phyloP scores from a whole-genome alignment of 1,284 basidiomycete species.

The Austropuccinia psidii region DNA sequence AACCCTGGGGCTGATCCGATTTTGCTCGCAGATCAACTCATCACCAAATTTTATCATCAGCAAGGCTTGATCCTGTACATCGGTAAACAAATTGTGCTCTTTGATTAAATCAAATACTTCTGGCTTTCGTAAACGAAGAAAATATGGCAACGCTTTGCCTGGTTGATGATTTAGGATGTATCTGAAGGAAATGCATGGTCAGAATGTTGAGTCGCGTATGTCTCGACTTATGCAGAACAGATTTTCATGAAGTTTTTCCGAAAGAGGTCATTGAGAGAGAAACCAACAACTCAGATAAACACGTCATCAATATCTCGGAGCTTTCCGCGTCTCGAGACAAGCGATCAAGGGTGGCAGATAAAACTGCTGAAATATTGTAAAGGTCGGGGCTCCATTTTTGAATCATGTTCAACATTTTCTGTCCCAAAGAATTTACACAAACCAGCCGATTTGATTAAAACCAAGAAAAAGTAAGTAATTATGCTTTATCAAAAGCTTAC shows the following conservation, averaged over 20 bases:
- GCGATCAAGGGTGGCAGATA: constrained; percentile 75
- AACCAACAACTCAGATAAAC: constrained; percentile 74
- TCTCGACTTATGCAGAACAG: background rate
- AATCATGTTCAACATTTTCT: constrained; percentile 71
- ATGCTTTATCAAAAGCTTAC: constrained; percentile 50
- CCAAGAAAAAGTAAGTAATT: background rate
- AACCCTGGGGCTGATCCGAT: background rate
- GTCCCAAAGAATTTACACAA: background rate
- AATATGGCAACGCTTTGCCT: constrained; percentile 84
- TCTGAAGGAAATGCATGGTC: constrained; percentile 78
- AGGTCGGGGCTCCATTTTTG: constrained; percentile 82
- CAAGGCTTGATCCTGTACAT: constrained; percentile 85
- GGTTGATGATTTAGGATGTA: constrained; percentile 81
- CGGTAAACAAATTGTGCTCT: constrained; percentile 88
- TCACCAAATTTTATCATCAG: constrained; percentile 90
- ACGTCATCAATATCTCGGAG: constrained; percentile 70
- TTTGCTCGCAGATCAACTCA: constrained; percentile 59
- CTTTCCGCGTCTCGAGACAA: constrained; percentile 59
- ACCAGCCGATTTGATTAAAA: background rate
- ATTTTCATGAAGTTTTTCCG: background rate
- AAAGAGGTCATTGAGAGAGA: constrained; percentile 21
- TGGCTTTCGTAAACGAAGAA: constrained; percentile 71
- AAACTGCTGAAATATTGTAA: constrained; percentile 78
- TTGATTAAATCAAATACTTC: constrained; percentile 92
- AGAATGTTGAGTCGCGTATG: constrained; percentile 73